A percentile compares a stretch with the other conserved stretches of the same genome.
Evolutionary conservation across 495 filamentous ascomycete genomes (phyloP).

Genomic region (Talaromyces thailandensis): DNA sequence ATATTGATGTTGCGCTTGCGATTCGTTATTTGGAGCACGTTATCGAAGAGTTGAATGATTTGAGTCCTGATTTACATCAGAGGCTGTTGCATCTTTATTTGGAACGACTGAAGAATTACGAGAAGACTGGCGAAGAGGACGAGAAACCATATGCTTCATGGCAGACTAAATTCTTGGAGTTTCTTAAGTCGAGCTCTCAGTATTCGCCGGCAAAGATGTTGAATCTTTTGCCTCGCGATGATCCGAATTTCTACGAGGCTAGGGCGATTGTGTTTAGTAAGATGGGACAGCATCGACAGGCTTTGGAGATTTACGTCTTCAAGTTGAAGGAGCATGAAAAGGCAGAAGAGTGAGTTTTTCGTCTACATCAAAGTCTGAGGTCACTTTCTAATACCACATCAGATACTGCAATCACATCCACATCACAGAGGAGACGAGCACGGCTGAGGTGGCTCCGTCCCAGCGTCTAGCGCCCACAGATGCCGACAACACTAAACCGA

Average conservation of each 20-base stretch:
- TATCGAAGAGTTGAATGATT: slow-evolving; percentile 76
- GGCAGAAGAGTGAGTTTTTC: slow-evolving; percentile 70
- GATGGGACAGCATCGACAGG: slow-evolving; percentile 92
- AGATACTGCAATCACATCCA: slow-evolving; percentile 89
- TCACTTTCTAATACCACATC: background rate
- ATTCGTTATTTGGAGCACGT: slow-evolving; percentile 86
- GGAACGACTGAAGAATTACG: slow-evolving; percentile 42
- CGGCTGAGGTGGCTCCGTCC: slow-evolving; percentile 24
- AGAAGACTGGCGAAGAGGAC: slow-evolving; percentile 19
- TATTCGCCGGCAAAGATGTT: slow-evolving; percentile 75
- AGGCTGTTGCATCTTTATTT: slow-evolving; percentile 70
- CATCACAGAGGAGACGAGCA: slow-evolving; percentile 40
- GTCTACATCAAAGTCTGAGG: background rate
- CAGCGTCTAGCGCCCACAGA: slow-evolving; percentile 34
- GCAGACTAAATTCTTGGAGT: slow-evolving; percentile 57
- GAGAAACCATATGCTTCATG: slow-evolving; percentile 41
- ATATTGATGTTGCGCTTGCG: slow-evolving; percentile 60
- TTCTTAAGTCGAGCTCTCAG: slow-evolving; percentile 66
- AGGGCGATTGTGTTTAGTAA: slow-evolving; percentile 88
- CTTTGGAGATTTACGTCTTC: slow-evolving; percentile 93
- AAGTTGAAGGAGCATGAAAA: slow-evolving; percentile 78
- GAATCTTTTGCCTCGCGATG: slow-evolving; percentile 66
- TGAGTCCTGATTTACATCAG: slow-evolving; percentile 80
- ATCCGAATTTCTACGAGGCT: slow-evolving; percentile 80
- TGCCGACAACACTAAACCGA: slow-evolving; percentile 47